These are phyloP conservation scores for Moniliophthora roreri DNA, from an alignment of 1,284 basidiomycete genomes.

Conservation along the genomic window DNA sequence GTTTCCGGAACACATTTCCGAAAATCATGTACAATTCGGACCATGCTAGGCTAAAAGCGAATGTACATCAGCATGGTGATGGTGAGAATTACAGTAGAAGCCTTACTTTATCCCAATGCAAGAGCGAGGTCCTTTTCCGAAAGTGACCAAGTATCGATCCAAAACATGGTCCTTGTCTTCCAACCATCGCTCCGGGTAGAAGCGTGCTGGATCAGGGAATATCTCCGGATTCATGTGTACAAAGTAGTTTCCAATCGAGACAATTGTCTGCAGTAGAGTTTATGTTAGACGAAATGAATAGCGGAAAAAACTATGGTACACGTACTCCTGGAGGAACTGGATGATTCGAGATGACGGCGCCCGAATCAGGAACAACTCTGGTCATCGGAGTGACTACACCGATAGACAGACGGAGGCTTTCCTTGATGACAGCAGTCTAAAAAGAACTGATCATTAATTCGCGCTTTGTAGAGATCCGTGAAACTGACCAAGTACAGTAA, in stretches of 20 bases:
- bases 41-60: not conserved
- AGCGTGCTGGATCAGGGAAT: not conserved
- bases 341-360: not conserved
- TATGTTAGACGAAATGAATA: not conserved
- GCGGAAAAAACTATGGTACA: no score
- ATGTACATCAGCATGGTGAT: not conserved
- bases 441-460: not conserved
- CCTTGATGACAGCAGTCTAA: conserved; percentile 9
- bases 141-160: not conserved
- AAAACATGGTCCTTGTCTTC: not conserved
- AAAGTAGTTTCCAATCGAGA: conserved; percentile 2
- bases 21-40: not conserved
- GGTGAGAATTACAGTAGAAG: not conserved
- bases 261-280: not conserved
- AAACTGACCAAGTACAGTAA: not conserved
- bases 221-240: conserved; percentile 2
- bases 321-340: conserved; percentile 3
- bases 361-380: not conserved
- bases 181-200: conserved; percentile 2
- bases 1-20: conserved; percentile 1
- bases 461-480: not conserved
- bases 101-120: not conserved
- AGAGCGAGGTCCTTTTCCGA: not conserved
- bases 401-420: not conserved
- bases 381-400: not conserved